These are phyloP conservation scores for Pseudozyma thailandica DNA, from an alignment of 1,284 basidiomycete genomes.

Conservation along the genomic window DNA sequence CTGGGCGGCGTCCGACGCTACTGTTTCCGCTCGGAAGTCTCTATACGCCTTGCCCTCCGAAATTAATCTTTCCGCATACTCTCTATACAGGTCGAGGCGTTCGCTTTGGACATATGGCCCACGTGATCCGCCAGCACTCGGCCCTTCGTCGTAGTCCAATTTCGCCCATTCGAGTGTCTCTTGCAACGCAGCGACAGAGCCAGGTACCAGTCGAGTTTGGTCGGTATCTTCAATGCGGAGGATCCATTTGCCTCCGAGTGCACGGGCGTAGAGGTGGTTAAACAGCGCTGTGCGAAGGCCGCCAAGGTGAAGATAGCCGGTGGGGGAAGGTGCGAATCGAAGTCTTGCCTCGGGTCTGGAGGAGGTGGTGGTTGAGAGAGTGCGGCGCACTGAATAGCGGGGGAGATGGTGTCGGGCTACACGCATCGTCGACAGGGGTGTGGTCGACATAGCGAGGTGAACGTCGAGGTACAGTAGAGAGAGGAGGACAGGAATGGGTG, in stretches of 20 bases:
- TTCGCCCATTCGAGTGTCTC: conserved; percentile 89
- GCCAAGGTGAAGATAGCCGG: conserved; percentile 91
- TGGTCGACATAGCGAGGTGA: too few species aligned
- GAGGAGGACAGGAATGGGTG: too few species aligned
- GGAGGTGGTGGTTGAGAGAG: background rate
- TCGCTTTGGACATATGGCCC: conserved; percentile 77
- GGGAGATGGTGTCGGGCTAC: conserved; percentile 2
- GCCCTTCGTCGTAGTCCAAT: conserved; percentile 89
- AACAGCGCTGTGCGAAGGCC: conserved; percentile 95
- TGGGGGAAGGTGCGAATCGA: conserved; percentile 96
- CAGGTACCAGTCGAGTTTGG: conserved; percentile 74
- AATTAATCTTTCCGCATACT: conserved; percentile 79
- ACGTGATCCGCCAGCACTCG: conserved; percentile 66
- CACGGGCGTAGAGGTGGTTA: conserved; percentile 86
- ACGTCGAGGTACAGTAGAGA: too few species aligned
- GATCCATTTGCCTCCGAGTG: conserved; percentile 85
- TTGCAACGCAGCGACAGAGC: conserved; percentile 83
- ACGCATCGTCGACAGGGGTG: background rate
- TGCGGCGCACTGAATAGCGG: background rate
- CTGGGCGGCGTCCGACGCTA: conserved; percentile 73
- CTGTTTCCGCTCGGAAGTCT: conserved; percentile 82
- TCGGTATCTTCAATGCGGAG: conserved; percentile 96
- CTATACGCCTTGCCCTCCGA: conserved; percentile 90
- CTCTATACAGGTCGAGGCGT: conserved; percentile 82
- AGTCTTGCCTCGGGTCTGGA: conserved; percentile 69